Evolutionary conservation across 1,139 yeast species (phyloP).

Genomic region (Yamadazyma songkhlaensis): DNA sequence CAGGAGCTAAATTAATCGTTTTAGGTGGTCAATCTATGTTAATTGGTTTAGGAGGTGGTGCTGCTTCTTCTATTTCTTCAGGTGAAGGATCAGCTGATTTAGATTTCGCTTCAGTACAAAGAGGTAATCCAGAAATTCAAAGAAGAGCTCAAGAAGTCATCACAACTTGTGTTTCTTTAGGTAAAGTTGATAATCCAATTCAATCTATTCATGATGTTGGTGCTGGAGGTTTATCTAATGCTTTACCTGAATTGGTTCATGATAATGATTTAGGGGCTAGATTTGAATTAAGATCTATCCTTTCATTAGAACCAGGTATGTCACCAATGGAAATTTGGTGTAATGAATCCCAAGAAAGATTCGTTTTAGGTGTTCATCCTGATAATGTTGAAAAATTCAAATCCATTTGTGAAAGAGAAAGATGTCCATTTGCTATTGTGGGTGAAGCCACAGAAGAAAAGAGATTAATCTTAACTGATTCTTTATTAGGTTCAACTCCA

Average conservation of each 20-base stretch:
- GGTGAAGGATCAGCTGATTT: conserved; percentile 96
- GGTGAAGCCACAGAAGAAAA: conserved; percentile 91
- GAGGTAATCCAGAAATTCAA: conserved; percentile 99
- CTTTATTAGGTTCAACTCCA: conserved; percentile 73
- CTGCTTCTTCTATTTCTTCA: conserved; percentile 92
- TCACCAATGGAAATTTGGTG: conserved; percentile 99
- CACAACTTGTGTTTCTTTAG: conserved; percentile 87
- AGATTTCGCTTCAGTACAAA: conserved; percentile 98
- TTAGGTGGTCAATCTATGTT: conserved; percentile 99
- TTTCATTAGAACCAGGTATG: conserved; percentile 96
- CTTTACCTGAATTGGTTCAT: conserved; percentile 95
- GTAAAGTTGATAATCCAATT: conserved; percentile 71
- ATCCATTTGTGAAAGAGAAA: conserved; percentile 86
- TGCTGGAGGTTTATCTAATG: conserved; percentile 98
- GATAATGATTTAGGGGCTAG: conserved; percentile 94
- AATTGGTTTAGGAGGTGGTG: conserved; percentile 99
- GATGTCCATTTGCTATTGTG: conserved; percentile 94
- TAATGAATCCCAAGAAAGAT: conserved; percentile 98
- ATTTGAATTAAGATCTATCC: conserved; percentile 87
- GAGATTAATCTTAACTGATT: conserved; percentile 78
- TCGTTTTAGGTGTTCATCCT: conserved; percentile 88
- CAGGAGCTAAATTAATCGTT: conserved; percentile 89
- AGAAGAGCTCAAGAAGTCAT: conserved; percentile 98
- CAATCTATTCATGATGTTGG: conserved; percentile 98
- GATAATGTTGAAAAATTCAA: conserved; percentile 71